phyloP scores from a whole-genome alignment of 2,329 filamentous ascomycete genomes.

The Cercospora janseana region DNA sequence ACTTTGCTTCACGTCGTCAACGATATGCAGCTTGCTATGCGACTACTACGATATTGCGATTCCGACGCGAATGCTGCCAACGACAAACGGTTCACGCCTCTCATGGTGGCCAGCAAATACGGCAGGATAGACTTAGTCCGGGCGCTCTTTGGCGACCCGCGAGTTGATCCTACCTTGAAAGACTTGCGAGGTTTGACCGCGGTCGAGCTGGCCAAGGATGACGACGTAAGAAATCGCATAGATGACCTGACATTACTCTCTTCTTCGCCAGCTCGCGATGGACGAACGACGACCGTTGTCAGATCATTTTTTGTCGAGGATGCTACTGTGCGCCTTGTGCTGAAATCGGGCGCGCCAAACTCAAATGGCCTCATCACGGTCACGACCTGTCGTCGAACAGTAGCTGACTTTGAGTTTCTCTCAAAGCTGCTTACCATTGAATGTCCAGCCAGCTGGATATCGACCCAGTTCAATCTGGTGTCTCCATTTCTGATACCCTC shows the following conservation, averaged over 20 bases:
- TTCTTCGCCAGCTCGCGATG: constrained; percentile 67
- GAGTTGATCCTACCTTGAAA: constrained; percentile 80
- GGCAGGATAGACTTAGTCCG: constrained; percentile 91
- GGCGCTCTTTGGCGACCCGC: constrained; percentile 78
- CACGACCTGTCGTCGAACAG: constrained; percentile 85
- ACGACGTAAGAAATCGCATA: constrained; percentile 93
- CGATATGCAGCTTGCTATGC: constrained; percentile 71
- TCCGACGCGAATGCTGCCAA: constrained; percentile 96
- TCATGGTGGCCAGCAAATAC: constrained; percentile 99
- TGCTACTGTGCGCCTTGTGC: constrained; percentile 83
- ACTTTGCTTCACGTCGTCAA: constrained; percentile 95
- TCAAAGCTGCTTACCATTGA: constrained; percentile 79
- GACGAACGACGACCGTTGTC: constrained; percentile 86
- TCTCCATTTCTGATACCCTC: constrained; percentile 92
- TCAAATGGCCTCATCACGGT: constrained; percentile 81
- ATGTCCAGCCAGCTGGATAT: constrained; percentile 93
- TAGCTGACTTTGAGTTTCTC: constrained; percentile 87
- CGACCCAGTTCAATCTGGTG: constrained; percentile 70
- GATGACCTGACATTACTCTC: constrained; percentile 89
- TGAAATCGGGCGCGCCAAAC: constrained; percentile 91
- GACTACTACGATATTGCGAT: constrained; percentile 79
- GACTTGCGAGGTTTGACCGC: constrained; percentile 88
- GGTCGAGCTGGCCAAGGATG: constrained; percentile 94
- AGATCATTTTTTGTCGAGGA: constrained; percentile 97
- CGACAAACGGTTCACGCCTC: constrained; percentile 87